Evolutionary conservation across 2,329 filamentous ascomycete genomes (phyloP).

Genomic region (Phialophora expanda): DNA sequence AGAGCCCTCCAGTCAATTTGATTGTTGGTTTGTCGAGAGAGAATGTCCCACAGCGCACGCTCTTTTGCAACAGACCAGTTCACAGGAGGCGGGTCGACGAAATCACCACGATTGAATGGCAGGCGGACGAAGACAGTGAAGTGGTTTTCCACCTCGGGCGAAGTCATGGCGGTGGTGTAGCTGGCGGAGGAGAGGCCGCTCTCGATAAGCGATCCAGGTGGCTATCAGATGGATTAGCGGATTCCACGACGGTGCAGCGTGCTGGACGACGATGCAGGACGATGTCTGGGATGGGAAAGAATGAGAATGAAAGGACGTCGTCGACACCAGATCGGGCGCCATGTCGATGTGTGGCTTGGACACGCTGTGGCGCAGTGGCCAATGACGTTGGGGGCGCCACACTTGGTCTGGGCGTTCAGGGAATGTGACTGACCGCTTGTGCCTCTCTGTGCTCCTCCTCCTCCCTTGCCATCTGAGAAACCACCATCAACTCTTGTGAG

Average conservation of each 20-base stretch:
- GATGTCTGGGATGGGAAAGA: constrained; percentile 5
- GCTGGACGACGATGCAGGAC: constrained; percentile 11
- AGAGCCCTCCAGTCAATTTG: constrained; percentile 79
- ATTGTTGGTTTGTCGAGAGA: constrained; percentile 77
- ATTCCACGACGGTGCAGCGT: not conserved
- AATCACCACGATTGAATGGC: constrained; percentile 85
- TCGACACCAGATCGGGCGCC: constrained; percentile 7
- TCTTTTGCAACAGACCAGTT: constrained; percentile 90
- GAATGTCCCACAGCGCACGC: constrained; percentile 83
- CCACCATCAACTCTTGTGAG: not conserved
- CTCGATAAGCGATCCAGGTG: not conserved
- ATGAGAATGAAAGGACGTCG: not conserved
- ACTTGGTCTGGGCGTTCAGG: not conserved
- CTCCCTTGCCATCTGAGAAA: constrained; percentile 5
- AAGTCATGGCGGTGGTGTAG: constrained; percentile 23
- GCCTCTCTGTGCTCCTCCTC: constrained; percentile 2
- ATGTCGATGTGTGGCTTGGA: constrained; percentile 9
- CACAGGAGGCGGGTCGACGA: constrained; percentile 87
- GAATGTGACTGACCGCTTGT: not conserved
- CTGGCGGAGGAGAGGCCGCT: not conserved
- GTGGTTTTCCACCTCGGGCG: constrained; percentile 40
- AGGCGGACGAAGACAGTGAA: constrained; percentile 83
- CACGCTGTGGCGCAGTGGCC: not conserved
- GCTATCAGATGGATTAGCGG: not conserved
- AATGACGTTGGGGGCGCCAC: not conserved